phyloP scores from a whole-genome alignment of 1,284 basidiomycete species.

The Mycosarcoma maydis region DNA sequence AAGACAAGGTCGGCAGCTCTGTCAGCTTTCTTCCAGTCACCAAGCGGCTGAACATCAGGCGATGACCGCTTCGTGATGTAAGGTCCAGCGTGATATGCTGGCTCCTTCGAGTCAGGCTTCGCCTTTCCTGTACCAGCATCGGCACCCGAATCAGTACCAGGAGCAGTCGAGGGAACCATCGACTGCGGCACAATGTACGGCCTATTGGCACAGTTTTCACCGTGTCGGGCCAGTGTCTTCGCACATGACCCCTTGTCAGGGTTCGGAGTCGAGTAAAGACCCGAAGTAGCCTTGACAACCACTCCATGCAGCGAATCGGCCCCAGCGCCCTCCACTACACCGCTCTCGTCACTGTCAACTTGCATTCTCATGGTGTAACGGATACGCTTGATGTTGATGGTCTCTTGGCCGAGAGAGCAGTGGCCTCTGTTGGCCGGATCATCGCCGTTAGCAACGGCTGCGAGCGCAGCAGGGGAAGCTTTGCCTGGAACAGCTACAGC shows the following conservation, averaged over 20 bases:
- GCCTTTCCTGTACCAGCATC: not conserved
- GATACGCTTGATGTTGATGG: conserved; percentile 24
- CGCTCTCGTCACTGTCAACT: conserved; percentile 36
- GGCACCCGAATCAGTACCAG: not conserved
- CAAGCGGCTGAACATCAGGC: not conserved
- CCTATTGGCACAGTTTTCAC: conserved; percentile 30
- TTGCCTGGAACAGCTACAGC: conserved; percentile 5
- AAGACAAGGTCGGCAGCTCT: conserved; percentile 1
- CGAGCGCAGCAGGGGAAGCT: not conserved
- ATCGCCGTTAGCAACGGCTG: not conserved
- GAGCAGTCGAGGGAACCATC: conserved; percentile 1
- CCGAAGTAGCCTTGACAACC: conserved; percentile 33
- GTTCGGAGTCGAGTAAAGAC: conserved; percentile 21
- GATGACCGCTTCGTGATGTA: conserved; percentile 12
- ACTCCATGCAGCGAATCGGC: conserved; percentile 3
- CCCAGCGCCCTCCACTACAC: not conserved
- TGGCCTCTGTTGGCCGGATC: conserved; percentile 11
- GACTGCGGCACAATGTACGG: conserved; percentile 36
- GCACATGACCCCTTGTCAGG: conserved; percentile 33
- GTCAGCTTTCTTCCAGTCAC: conserved; percentile 5
- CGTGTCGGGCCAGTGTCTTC: conserved; percentile 32
- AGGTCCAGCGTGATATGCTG: conserved; percentile 8
- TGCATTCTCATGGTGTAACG: conserved; percentile 28
- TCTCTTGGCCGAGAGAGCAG: conserved; percentile 19
- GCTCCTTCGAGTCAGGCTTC: not conserved